Conservation (phyloP, 179 eudicot genomes). For the Pouteria campechiana region DNA sequence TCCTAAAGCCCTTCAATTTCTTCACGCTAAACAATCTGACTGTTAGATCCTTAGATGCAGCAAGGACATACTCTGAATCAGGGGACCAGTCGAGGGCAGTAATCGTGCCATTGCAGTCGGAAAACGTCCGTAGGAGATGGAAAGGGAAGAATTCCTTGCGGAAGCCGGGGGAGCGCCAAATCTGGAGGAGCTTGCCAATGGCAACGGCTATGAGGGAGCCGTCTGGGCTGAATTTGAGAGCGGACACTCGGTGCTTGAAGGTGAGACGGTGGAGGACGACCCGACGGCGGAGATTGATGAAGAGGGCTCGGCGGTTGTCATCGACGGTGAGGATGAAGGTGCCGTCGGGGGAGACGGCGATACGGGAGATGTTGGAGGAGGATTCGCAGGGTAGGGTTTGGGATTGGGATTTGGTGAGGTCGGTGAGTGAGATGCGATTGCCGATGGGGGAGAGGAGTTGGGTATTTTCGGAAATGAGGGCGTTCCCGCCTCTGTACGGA, state of each 20-base stretch:
- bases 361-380: constrained; percentile 56
- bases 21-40: constrained; percentile 66
- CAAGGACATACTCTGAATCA: constrained; percentile 45
- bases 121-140: constrained; percentile 60
- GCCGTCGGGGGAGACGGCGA: constrained; percentile 76
- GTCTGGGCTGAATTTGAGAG: constrained; percentile 59
- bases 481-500: constrained; percentile 90
- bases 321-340: constrained; percentile 63
- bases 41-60: constrained; percentile 77
- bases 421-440: constrained; percentile 77
- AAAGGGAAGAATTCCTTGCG: constrained; percentile 76
- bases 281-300: constrained; percentile 66
- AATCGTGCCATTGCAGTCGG: constrained; percentile 69
- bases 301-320: constrained; percentile 60
- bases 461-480: constrained; percentile 41
- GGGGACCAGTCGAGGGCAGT: constrained; percentile 77
- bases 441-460: constrained; percentile 65
- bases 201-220: constrained; percentile 64
- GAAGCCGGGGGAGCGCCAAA: constrained; percentile 91
- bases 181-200: constrained; percentile 61
- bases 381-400: constrained; percentile 61
- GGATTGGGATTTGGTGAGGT: constrained; percentile 74
- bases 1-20: constrained; percentile 15
- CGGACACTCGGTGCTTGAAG: constrained; percentile 55
- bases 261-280: constrained; percentile 67